Evolutionary conservation across 2,329 filamentous ascomycete genomes (phyloP), one percentile per base, ranked within the genome.

Genomic region (Neurospora crassa): DNA sequence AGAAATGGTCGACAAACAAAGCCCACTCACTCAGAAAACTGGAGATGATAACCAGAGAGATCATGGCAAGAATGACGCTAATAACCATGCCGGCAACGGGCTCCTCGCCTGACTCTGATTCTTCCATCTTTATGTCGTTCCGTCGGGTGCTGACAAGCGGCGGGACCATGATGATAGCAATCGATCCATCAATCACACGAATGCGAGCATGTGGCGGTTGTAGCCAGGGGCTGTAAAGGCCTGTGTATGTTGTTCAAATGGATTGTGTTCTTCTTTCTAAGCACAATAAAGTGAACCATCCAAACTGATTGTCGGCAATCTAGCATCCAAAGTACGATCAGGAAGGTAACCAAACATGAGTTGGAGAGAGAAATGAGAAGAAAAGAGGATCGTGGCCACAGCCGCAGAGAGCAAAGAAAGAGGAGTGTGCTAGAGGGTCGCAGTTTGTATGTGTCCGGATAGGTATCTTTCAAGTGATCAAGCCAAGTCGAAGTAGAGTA

Each of bases 11-110:
- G 53, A n/a, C 11, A 63, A 59, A 37, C 10, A 18, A 24, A 20
- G 12, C 16, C 20, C 47, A 40, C 75, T 71, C 67, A 77, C 76
- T 74, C 42, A 75, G 41, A 67, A 77, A 76, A 12, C 70, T 70
- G 12, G 76, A 75, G 18, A 77, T 74, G n/a, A 74, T 74, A 16
- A 73, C 73, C n/a, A 75, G 68, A 29, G 75, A 77, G n/a, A 74
- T 45, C 73, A 76, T 72, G n/a, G 75, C 73, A 10, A 77, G 74
- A 67, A 76, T 73, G 69, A 76, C 73, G 71, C 76, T 76, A 41
- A 75, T 70, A 40, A 77, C 73, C 70, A 76, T 63, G 47, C 75
- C 76, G 42, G 72, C 45, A 47, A 76, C 70, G 37, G 76, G 76
- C 43, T 75, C 73, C 47, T 69, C 70, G 37, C 71, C 68, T 16